Evolutionary conservation across 2,329 filamentous ascomycete genomes (phyloP).

Genomic region (Alternaria rosae): DNA sequence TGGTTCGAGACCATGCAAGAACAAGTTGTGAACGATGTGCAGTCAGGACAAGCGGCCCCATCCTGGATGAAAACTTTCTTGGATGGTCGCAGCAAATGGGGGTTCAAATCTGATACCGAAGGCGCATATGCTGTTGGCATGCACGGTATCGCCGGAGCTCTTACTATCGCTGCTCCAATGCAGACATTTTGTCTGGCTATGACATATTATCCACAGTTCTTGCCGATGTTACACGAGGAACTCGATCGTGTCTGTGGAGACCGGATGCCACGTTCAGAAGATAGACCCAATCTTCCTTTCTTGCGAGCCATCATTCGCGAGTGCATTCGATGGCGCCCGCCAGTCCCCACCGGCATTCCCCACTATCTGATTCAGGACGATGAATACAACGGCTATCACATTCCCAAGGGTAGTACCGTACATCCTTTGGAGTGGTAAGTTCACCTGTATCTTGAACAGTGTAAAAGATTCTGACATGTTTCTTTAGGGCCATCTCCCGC

Average conservation of each 20-base stretch:
- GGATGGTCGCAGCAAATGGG: slow-evolving; percentile 50
- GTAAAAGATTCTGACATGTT: slow-evolving; percentile 15
- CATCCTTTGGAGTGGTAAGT: slow-evolving; percentile 55
- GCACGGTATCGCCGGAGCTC: slow-evolving; percentile 57
- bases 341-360: slow-evolving; percentile 58
- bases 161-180: slow-evolving; percentile 58
- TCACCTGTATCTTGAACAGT: background rate
- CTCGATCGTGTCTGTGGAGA: slow-evolving; percentile 52
- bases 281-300: slow-evolving; percentile 50
- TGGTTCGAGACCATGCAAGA: slow-evolving; percentile 57
- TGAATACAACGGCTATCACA: slow-evolving; percentile 63
- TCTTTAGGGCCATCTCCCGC: slow-evolving; percentile 59
- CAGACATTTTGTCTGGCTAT: slow-evolving; percentile 58
- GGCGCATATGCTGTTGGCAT: slow-evolving; percentile 57
- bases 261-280: slow-evolving; percentile 46
- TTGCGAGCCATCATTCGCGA: slow-evolving; percentile 51
- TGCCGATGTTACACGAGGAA: slow-evolving; percentile 52
- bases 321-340: slow-evolving; percentile 55
- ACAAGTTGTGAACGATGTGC: slow-evolving; percentile 49
- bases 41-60: slow-evolving; percentile 41
- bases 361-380: slow-evolving; percentile 64
- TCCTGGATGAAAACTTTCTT: slow-evolving; percentile 57
- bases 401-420: slow-evolving; percentile 62
- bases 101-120: slow-evolving; percentile 54
- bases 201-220: slow-evolving; percentile 54